Evolutionary conservation across 169 alveolate genomes (phyloP).

Genomic region (Eimeria maxima): DNA sequence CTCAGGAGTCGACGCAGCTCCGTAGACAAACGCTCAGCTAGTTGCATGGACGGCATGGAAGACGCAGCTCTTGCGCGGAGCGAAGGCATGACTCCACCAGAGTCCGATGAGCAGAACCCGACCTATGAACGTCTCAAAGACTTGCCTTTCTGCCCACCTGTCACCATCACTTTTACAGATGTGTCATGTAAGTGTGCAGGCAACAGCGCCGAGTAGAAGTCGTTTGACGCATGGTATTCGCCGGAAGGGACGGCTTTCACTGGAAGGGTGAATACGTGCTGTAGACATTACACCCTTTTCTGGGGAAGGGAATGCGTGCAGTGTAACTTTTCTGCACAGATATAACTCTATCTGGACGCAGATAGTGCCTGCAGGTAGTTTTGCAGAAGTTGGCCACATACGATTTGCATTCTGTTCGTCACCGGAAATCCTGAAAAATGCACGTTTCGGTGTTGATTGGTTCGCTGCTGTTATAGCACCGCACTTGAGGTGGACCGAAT

Average conservation of each 20-base stretch:
- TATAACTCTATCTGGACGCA: neutral
- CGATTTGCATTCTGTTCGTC: neutral
- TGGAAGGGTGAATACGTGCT: neutral
- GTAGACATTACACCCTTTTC: neutral
- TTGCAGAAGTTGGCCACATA: neutral
- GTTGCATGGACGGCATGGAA: conserved; percentile 18
- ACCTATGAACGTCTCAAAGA: conserved; percentile 53
- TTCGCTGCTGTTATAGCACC: neutral
- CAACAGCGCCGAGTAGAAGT: neutral
- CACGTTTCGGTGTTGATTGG: neutral
- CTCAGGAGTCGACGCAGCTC: conserved; percentile 40
- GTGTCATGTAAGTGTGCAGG: conserved; percentile 49
- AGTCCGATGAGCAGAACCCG: conserved; percentile 37
- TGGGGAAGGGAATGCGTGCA: neutral
- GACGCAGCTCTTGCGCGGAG: neutral
- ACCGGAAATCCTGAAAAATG: neutral
- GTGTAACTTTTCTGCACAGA: neutral
- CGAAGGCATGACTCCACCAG: neutral
- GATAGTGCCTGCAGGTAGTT: neutral
- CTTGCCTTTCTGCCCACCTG: conserved; percentile 39
- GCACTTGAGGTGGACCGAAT: neutral
- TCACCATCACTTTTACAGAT: conserved; percentile 10
- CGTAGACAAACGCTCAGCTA: conserved; percentile 7
- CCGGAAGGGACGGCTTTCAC: neutral
- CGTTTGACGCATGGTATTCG: neutral